Evolutionary conservation across 495 filamentous ascomycete genomes (phyloP).

Genomic region (Tuber calosporum): DNA sequence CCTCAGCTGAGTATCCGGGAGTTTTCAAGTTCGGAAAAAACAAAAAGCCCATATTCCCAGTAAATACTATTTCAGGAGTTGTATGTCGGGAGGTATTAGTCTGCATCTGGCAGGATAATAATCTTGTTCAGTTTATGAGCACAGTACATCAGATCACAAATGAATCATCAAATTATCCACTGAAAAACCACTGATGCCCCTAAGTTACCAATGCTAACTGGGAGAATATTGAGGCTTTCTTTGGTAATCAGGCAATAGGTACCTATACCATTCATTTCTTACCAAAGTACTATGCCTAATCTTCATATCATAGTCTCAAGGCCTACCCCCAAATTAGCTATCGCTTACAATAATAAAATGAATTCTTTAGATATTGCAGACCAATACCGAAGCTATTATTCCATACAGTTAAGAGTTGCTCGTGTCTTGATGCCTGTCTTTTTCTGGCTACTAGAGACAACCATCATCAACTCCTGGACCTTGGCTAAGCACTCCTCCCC

Average conservation of each 20-base stretch:
- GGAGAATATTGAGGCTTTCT: not conserved
- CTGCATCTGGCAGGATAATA: too few relatives aligned
- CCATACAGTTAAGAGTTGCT: conserved; percentile 18
- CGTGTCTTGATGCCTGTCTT: conserved; percentile 31
- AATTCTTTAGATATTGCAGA: conserved; percentile 38
- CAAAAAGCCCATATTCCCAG: not conserved
- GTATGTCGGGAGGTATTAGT: too few relatives aligned
- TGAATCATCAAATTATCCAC: too few relatives aligned
- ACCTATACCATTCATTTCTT: not conserved
- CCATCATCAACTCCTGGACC: conserved; percentile 8
- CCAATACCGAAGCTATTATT: conserved; percentile 27
- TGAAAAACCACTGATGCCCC: too few relatives aligned
- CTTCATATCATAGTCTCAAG: too few relatives aligned
- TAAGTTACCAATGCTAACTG: too few relatives aligned
- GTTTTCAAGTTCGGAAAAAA: not conserved
- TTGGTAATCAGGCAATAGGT: conserved; percentile 1
- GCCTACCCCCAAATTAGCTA: not conserved
- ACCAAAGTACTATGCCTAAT: too few relatives aligned
- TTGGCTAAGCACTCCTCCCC: too few relatives aligned
- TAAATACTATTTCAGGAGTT: too few relatives aligned
- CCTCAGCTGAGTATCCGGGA: conserved; percentile 1
- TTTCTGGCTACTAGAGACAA: conserved; percentile 38
- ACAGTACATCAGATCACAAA: too few relatives aligned
- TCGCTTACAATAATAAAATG: conserved; percentile 19
- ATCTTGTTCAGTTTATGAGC: too few relatives aligned